These are phyloP conservation scores for Serendipita indica DNA, from an alignment of 768 basidiomycete genomes.

Conservation along the genomic window DNA sequence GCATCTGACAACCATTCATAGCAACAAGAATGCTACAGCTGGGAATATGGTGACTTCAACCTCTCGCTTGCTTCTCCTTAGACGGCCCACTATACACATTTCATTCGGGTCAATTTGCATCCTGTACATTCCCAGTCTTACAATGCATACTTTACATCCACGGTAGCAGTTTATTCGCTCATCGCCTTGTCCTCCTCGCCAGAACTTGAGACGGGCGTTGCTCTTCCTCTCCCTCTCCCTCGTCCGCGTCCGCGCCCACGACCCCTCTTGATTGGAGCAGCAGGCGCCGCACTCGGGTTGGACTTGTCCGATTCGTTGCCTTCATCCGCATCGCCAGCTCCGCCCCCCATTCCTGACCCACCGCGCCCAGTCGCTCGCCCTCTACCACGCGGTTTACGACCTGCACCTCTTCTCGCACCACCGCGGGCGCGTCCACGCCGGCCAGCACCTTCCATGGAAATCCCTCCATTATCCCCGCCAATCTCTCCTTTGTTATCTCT, in stretches of 20 bases:
- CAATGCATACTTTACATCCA: background rate
- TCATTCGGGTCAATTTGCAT: background rate
- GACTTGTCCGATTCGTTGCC: slow-evolving; percentile 15
- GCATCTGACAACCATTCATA: background rate
- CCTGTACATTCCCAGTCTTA: background rate
- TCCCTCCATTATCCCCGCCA: slow-evolving; percentile 1
- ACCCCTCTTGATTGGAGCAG: slow-evolving; percentile 18
- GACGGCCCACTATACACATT: background rate
- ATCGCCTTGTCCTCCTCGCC: slow-evolving; percentile 11
- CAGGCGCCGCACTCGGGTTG: slow-evolving; percentile 7
- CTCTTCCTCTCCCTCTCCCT: slow-evolving; percentile 20
- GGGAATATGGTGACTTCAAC: background rate
- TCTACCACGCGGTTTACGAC: slow-evolving; percentile 2
- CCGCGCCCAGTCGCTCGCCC: slow-evolving; percentile 11
- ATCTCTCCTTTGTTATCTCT: slow-evolving; percentile 42
- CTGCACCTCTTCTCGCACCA: background rate
- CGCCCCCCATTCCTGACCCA: background rate
- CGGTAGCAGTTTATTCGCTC: background rate
- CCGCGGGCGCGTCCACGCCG: background rate
- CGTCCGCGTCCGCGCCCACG: slow-evolving; percentile 21
- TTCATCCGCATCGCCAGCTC: slow-evolving; percentile 15
- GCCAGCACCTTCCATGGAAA: too few relatives aligned
- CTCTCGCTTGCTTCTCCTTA: background rate
- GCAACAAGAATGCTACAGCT: background rate
- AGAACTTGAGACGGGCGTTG: slow-evolving; percentile 18